Evolutionary conservation across 1,284 basidiomycete species (phyloP).

Genomic region (Thecaphora frezii): DNA sequence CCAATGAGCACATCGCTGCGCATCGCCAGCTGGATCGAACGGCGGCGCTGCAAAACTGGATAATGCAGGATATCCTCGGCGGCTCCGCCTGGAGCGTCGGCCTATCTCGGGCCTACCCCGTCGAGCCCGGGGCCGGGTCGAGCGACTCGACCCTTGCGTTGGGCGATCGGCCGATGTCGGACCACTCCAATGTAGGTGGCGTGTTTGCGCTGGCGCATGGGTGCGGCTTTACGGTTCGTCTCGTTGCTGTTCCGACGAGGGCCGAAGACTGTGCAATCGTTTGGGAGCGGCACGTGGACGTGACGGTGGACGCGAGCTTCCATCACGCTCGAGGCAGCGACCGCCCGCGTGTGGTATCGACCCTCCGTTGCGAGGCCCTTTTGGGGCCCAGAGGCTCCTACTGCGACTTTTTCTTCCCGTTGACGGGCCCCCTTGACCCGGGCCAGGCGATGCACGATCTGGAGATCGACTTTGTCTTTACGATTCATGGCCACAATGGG

Average conservation of each 20-base stretch:
- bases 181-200: too few relatives aligned
- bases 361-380: neutral
- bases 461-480: conserved; percentile 1
- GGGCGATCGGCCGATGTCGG: neutral
- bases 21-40: too few relatives aligned
- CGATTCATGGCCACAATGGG: neutral
- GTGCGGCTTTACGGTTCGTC: neutral
- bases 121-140: too few relatives aligned
- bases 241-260: neutral
- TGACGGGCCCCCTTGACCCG: neutral
- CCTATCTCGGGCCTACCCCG: neutral
- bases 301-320: neutral
- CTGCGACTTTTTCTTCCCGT: neutral
- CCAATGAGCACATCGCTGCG: neutral
- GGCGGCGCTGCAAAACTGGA: too few relatives aligned
- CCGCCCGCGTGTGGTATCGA: neutral
- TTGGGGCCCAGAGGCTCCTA: neutral
- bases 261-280: neutral
- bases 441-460: neutral
- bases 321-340: neutral
- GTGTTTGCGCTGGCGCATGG: too few relatives aligned
- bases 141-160: neutral
- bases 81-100: neutral
- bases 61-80: neutral
- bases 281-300: neutral